Percentiles rank a stretch among this genome's conserved stretches.
These are phyloP conservation scores for Friedmanniomyces endolithicus DNA, from an alignment of 495 filamentous ascomycete genomes.

Conservation along the genomic window DNA sequence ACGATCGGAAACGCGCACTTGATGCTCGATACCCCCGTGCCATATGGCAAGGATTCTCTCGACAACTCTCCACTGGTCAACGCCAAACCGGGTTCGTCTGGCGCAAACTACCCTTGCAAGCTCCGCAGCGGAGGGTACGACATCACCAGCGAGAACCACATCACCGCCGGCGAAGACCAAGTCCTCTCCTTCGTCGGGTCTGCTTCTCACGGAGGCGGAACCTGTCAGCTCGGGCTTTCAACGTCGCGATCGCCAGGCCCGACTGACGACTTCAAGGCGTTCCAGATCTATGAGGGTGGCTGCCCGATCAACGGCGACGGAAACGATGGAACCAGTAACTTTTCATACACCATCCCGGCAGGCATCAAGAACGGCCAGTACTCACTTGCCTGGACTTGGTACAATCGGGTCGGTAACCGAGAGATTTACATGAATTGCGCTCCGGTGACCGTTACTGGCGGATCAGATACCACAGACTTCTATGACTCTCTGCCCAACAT, in stretches of 20 bases:
- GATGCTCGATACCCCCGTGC: constrained; percentile 54
- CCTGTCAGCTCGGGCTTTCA: constrained; percentile 71
- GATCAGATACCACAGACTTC: constrained; percentile 31
- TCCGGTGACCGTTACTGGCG: constrained; percentile 50
- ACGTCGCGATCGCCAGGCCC: constrained; percentile 50
- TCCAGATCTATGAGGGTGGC: constrained; percentile 66
- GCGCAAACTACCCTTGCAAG: constrained; percentile 70
- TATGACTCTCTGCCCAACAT: constrained; percentile 58
- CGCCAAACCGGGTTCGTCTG: constrained; percentile 30
- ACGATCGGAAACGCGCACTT: constrained; percentile 51
- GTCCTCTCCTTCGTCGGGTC: constrained; percentile 51
- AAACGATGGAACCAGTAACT: constrained; percentile 31
- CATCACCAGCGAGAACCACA: constrained; percentile 35
- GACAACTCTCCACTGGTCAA: constrained; percentile 50
- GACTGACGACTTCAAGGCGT: constrained; percentile 58
- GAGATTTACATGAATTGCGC: constrained; percentile 95
- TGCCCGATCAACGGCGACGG: constrained; percentile 47
- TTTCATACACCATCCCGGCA: constrained; percentile 46
- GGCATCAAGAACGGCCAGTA: constrained; percentile 43
- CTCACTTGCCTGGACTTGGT: constrained; percentile 48
- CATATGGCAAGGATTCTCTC: constrained; percentile 42
- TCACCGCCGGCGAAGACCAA: constrained; percentile 41
- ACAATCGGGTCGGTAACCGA: constrained; percentile 26
- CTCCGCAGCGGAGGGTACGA: constrained; percentile 31
- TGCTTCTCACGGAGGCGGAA: constrained; percentile 75